Evolutionary conservation across 176 grass and related monocot species (phyloP), one percentile per base, ranked within the genome.

Genomic region (Musa acuminata): DNA sequence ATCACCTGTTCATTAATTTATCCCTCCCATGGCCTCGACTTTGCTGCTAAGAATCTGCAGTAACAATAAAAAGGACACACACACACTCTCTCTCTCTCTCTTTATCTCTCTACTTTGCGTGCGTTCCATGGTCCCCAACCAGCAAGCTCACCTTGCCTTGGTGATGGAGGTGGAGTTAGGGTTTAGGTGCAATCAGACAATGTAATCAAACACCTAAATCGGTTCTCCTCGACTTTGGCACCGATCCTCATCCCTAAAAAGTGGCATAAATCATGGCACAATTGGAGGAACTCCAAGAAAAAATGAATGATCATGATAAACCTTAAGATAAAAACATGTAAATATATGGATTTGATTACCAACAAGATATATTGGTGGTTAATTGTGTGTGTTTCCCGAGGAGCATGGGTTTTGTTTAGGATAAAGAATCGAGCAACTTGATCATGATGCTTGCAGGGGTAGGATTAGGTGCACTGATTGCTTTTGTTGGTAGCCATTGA

Each of bases 261-360:
- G 60, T 26, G 75, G 59, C 75, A 77, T n/a, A 25, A 77, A 64
- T 77, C 21, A 25, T 65, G 75, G 57, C 73, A 62, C 12, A 16
- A 60, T 75, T 75, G 8, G 9, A 22, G 73, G 73, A 62, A 10
- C 27, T 8, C 8, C 21, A 43, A 27, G 26, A 27, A 27, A 2
- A 27, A 2, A 2, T 27, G 26, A 58, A 60, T 13, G 2, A 48
- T 17, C 17, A 12, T 5, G 2, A 29, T n/a, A 13, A 59, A 2
- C 17, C 11, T 11, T 59, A 1, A 35, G 23, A 0, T 27, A 1
- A 23, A 6, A 14, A 27, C 13, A 13, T 13, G 65, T 35, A 68
- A 13, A 23, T 1, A 13, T 13, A 27, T 68, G 13, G 13, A 23
- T 2, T 27, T 68, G 20, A 43, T 5, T 43, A 43, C 35, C 3